Percentiles rank a stretch among this genome's conserved stretches.
These are phyloP conservation scores for Boletus rubroflammeus DNA, from an alignment of 768 basidiomycete genomes.

Conservation along the genomic window DNA sequence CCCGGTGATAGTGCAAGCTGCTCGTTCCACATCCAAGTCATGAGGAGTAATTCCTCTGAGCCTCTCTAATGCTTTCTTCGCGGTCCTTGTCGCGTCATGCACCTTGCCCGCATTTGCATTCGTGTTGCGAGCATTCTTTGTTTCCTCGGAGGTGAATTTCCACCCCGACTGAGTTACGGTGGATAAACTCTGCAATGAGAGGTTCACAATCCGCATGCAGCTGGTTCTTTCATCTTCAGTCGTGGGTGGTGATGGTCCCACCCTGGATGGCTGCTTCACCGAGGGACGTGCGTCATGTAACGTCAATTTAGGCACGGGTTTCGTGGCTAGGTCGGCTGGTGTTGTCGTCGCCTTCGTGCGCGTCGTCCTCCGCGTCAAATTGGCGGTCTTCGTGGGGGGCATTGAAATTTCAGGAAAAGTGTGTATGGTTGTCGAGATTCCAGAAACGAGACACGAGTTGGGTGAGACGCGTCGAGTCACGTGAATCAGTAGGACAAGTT, in stretches of 20 bases:
- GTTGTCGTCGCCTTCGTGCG: constrained; percentile 9
- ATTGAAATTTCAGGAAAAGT: not conserved
- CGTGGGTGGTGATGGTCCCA: not conserved
- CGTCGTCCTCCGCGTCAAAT: constrained; percentile 9
- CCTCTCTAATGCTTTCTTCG: constrained; percentile 41
- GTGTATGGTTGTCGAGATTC: too few species aligned
- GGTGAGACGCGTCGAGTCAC: constrained; percentile 12
- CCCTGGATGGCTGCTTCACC: constrained; percentile 20
- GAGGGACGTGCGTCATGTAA: constrained; percentile 29
- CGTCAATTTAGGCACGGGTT: constrained; percentile 25
- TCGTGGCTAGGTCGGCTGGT: constrained; percentile 5
- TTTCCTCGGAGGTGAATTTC: constrained; percentile 39
- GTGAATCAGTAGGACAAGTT: too few species aligned
- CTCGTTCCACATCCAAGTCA: constrained; percentile 68
- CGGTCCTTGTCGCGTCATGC: constrained; percentile 33
- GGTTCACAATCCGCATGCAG: constrained; percentile 65
- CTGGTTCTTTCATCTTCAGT: constrained; percentile 37
- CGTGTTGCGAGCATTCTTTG: constrained; percentile 18
- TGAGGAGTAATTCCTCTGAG: constrained; percentile 45
- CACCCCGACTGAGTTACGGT: constrained; percentile 53
- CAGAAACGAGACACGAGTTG: not conserved
- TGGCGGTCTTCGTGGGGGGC: constrained; percentile 8
- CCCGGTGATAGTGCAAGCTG: constrained; percentile 61
- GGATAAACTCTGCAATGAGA: constrained; percentile 56
- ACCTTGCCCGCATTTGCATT: constrained; percentile 33